These are phyloP conservation scores for Triglochin maritima DNA, from an alignment of 106 monocot species.

Conservation along the genomic window DNA sequence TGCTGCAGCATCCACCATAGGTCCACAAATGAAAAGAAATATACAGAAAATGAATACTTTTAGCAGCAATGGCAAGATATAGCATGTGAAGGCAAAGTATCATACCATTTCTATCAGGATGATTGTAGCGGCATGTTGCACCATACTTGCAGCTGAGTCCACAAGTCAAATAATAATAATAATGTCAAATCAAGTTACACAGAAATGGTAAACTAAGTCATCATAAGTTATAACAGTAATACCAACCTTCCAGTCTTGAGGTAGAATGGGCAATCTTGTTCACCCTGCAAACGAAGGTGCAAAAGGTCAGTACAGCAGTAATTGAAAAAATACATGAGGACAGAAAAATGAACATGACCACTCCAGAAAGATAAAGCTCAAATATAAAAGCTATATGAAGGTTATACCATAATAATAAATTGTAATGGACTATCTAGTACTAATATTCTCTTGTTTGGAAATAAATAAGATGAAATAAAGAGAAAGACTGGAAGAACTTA, in stretches of 20 bases:
- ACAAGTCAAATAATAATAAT: conserved; percentile 5
- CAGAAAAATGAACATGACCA: too few species aligned
- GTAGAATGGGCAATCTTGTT: conserved; percentile 91
- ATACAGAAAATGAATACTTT: neutral
- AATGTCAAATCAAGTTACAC: neutral
- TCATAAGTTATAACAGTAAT: neutral
- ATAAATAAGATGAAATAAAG: neutral
- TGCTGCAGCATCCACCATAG: conserved; percentile 19
- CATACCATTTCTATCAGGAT: conserved; percentile 74
- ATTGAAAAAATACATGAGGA: too few species aligned
- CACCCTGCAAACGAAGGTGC: conserved; percentile 38
- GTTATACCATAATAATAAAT: too few species aligned
- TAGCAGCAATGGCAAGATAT: neutral
- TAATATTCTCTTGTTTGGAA: too few species aligned
- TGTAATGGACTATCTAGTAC: too few species aligned
- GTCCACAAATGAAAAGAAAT: conserved; percentile 3
- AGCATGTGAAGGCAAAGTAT: neutral
- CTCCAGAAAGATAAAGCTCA: too few species aligned
- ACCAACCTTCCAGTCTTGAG: conserved; percentile 87
- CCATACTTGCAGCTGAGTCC: conserved; percentile 86
- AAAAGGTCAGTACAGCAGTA: neutral
- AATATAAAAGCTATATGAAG: too few species aligned
- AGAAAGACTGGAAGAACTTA: conserved; percentile 14
- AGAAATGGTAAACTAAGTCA: neutral
- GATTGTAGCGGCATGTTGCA: conserved; percentile 71